Conservation (phyloP, 2,329 filamentous ascomycete species). For the Aspergillus tubingensis region DNA sequence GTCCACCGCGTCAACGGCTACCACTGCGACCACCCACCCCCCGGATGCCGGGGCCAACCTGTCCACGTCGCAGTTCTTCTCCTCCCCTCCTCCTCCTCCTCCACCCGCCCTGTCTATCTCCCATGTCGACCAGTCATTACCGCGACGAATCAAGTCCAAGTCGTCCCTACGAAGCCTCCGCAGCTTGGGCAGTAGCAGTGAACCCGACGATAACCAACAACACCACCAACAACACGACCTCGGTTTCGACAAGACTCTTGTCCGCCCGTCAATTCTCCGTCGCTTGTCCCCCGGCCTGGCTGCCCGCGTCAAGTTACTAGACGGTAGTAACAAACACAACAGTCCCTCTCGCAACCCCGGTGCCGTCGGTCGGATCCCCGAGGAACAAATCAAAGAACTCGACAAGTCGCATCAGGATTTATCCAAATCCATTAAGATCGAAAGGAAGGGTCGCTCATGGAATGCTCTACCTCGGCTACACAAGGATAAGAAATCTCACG, state of each 20-base stretch:
- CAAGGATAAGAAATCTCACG: constrained; percentile 17
- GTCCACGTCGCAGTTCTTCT: constrained; percentile 28
- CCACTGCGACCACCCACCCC: constrained; percentile 30
- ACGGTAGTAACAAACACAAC: constrained; percentile 36
- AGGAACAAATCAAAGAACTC: constrained; percentile 44
- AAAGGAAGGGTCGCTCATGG: constrained; percentile 43
- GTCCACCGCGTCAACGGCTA: constrained; percentile 33
- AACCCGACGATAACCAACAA: constrained; percentile 31
- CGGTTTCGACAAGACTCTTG: constrained; percentile 30
- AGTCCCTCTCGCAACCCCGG: constrained; percentile 26
- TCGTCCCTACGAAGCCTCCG: constrained; percentile 39
- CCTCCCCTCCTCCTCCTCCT: constrained; percentile 32
- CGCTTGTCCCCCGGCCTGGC: constrained; percentile 46
- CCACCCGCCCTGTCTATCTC: constrained; percentile 32
- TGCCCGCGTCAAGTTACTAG: constrained; percentile 45
- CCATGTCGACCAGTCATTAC: constrained; percentile 29
- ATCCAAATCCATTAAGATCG: constrained; percentile 42
- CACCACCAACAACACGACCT: constrained; percentile 21
- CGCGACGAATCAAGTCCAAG: constrained; percentile 40
- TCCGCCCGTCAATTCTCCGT: constrained; percentile 42
- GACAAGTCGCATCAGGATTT: constrained; percentile 42
- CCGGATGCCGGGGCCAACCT: constrained; percentile 28
- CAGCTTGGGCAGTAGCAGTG: constrained; percentile 38
- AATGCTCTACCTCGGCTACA: constrained; percentile 25
- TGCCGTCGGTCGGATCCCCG: constrained; percentile 42